Evolutionary conservation across 1,284 basidiomycete genomes (phyloP).

Genomic region (Termitomyces sp.): DNA sequence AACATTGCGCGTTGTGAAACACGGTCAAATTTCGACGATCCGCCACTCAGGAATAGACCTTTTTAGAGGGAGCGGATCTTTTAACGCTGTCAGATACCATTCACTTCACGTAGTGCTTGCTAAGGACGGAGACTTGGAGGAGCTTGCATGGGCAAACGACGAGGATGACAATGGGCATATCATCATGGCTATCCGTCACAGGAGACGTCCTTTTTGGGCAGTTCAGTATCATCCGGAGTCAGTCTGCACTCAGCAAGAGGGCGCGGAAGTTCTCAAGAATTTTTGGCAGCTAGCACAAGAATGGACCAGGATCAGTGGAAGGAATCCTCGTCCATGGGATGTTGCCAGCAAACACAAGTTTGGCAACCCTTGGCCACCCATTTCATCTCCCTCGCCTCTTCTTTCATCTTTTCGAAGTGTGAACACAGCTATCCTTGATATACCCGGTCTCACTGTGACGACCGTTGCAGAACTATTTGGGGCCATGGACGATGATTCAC

Average conservation of each 20-base stretch:
- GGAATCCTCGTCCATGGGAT: constrained; percentile 40
- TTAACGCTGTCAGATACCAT: constrained; percentile 84
- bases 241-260: constrained; percentile 59
- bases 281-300: constrained; percentile 63
- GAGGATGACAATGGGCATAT: constrained; percentile 59
- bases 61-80: constrained; percentile 55
- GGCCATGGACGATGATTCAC: constrained; percentile 48
- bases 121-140: constrained; percentile 45
- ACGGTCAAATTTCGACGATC: constrained; percentile 76
- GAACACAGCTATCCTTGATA: constrained; percentile 35
- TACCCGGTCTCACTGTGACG: constrained; percentile 38
- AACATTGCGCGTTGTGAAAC: constrained; percentile 60
- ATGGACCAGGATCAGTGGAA: constrained; percentile 43
- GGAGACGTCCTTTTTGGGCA: constrained; percentile 75
- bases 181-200: constrained; percentile 69
- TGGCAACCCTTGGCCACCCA: constrained; percentile 53
- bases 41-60: constrained; percentile 53
- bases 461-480: constrained; percentile 58
- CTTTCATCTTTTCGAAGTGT: constrained; percentile 28
- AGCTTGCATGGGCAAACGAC: constrained; percentile 67
- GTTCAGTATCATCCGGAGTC: constrained; percentile 97
- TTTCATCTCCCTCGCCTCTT: constrained; percentile 24
- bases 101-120: constrained; percentile 59
- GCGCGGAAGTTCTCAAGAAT: constrained; percentile 59
- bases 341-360: constrained; percentile 30